These are phyloP conservation scores for Polygonum maritimum DNA, from an alignment of 148 eudicot genomes.

Conservation along the genomic window DNA sequence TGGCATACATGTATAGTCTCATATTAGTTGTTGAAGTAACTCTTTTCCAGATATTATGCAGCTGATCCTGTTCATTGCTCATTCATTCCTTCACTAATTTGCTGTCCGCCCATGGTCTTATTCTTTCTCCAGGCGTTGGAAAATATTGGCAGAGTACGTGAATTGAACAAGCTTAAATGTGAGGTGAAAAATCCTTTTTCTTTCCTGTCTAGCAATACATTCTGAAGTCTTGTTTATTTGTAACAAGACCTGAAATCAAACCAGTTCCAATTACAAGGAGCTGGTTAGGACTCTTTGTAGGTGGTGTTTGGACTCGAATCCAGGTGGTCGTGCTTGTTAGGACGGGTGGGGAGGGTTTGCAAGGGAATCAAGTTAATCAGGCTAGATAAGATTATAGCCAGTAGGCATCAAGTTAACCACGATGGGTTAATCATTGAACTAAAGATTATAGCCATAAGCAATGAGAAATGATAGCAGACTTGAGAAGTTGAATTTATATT, in stretches of 20 bases:
- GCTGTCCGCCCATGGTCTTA: background rate
- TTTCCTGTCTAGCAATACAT: background rate
- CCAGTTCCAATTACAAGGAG: background rate
- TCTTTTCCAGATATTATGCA: background rate
- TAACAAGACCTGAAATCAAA: background rate
- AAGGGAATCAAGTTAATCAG: too few relatives aligned
- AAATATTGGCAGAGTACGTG: slow-evolving; percentile 61
- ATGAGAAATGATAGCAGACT: too few relatives aligned
- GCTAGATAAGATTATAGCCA: too few relatives aligned
- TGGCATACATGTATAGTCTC: background rate
- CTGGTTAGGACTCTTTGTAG: too few relatives aligned
- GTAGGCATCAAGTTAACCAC: too few relatives aligned
- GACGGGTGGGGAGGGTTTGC: too few relatives aligned
- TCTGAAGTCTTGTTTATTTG: background rate
- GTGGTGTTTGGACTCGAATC: too few relatives aligned
- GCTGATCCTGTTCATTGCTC: background rate
- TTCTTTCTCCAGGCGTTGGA: slow-evolving; percentile 61
- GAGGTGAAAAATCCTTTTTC: slow-evolving; percentile 27
- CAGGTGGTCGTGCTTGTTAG: too few relatives aligned
- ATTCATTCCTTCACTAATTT: background rate
- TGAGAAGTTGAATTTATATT: background rate
- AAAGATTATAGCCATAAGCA: too few relatives aligned
- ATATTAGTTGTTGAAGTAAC: background rate
- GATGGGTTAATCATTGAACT: too few relatives aligned
- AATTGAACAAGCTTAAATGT: slow-evolving; percentile 53